These are phyloP conservation scores for Claviceps purpurea DNA, from an alignment of 2,329 filamentous ascomycete genomes.

Conservation along the genomic window DNA sequence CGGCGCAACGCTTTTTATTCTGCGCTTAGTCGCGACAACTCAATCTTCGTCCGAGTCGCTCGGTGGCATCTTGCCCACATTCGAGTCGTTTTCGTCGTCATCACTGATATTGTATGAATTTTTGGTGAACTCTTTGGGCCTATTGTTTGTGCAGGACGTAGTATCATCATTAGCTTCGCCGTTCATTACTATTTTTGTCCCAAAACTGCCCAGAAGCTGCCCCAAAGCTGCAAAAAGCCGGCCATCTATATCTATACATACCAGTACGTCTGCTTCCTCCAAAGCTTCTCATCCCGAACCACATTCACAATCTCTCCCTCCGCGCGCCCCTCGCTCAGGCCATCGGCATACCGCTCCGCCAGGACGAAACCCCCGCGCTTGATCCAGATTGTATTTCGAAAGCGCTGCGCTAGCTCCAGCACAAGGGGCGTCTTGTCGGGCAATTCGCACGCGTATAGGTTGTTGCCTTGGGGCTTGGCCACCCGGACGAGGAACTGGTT, in stretches of 20 bases:
- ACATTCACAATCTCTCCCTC: conserved; percentile 86
- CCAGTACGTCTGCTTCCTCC: conserved; percentile 87
- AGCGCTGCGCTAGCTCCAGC: conserved; percentile 70
- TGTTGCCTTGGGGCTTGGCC: conserved; percentile 75
- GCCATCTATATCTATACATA: conserved; percentile 19
- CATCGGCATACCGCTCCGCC: conserved; percentile 51
- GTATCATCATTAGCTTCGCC: not conserved
- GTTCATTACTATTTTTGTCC: too few species aligned
- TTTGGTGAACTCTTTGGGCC: conserved; percentile 71
- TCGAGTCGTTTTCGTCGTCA: conserved; percentile 67
- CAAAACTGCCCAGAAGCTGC: too few species aligned
- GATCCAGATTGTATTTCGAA: conserved; percentile 89
- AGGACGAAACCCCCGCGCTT: conserved; percentile 80
- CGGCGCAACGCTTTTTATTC: too few species aligned
- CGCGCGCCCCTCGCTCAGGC: conserved; percentile 63
- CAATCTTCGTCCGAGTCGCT: conserved; percentile 62
- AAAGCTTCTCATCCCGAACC: conserved; percentile 78
- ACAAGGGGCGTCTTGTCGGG: conserved; percentile 53
- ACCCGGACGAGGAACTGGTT: conserved; percentile 64
- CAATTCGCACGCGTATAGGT: conserved; percentile 67
- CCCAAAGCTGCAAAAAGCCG: too few species aligned
- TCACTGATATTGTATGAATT: conserved; percentile 46
- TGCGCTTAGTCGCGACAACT: conserved; percentile 2
- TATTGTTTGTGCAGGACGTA: conserved; percentile 19
- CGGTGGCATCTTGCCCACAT: conserved; percentile 72